Conservation (phyloP, 352 stramenopile species). For the Globisporangium okanoganense region DNA sequence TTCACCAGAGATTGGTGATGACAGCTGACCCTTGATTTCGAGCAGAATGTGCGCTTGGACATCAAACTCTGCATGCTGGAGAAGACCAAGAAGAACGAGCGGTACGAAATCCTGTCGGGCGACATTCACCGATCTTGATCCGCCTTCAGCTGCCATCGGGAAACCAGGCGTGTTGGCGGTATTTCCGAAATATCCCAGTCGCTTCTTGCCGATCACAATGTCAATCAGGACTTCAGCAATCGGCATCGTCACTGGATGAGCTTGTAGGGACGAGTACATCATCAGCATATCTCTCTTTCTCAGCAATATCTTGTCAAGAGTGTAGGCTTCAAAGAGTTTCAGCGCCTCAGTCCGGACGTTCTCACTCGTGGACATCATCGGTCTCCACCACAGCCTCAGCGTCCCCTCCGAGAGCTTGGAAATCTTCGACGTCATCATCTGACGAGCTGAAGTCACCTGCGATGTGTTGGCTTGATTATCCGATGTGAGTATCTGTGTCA, state of each 20-base stretch:
- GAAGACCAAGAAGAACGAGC: slow-evolving; percentile 44
- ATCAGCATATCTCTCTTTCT: slow-evolving; percentile 61
- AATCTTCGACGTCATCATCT: slow-evolving; percentile 29
- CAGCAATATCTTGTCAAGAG: slow-evolving; percentile 55
- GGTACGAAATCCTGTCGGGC: slow-evolving; percentile 54
- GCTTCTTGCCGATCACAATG: slow-evolving; percentile 57
- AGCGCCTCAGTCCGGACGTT: slow-evolving; percentile 57
- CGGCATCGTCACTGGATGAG: slow-evolving; percentile 41
- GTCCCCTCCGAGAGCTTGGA: slow-evolving; percentile 62
- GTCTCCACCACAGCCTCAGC: slow-evolving; percentile 56
- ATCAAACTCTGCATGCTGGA: slow-evolving; percentile 39
- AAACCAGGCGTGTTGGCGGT: neutral
- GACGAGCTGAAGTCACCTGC: slow-evolving; percentile 16
- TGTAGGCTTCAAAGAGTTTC: slow-evolving; percentile 70
- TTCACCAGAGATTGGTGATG: slow-evolving; percentile 37
- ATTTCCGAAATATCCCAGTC: slow-evolving; percentile 12
- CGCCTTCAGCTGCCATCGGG: neutral
- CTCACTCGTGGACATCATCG: slow-evolving; percentile 43
- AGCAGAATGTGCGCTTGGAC: slow-evolving; percentile 50
- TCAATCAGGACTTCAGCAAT: slow-evolving; percentile 52
- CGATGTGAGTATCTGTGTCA: slow-evolving; percentile 41
- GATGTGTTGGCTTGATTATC: slow-evolving; percentile 11
- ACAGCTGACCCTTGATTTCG: slow-evolving; percentile 51
- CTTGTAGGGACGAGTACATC: slow-evolving; percentile 48
- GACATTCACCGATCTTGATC: slow-evolving; percentile 37